A percentile compares a stretch with the other conserved stretches of the same genome.
Evolutionary conservation across 768 basidiomycete species (phyloP).

Genomic region (Pleurotus pulmonarius): DNA sequence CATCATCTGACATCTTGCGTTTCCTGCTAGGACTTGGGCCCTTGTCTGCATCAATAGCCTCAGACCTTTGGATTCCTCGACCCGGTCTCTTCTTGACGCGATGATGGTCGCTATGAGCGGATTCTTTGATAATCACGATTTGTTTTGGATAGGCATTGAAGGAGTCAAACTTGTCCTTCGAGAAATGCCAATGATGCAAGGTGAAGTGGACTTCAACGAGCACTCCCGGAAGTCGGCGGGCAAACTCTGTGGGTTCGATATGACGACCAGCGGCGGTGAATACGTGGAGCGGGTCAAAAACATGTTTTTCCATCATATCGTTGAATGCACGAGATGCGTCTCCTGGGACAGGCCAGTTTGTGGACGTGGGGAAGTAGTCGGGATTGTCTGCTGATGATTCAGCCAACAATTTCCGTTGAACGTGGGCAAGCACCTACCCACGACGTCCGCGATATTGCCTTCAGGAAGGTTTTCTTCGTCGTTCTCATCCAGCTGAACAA

Average conservation of each 20-base stretch:
- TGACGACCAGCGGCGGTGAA: background rate
- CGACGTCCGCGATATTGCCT: background rate
- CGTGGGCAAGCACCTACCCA: background rate
- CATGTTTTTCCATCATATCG: background rate
- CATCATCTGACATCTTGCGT: no score
- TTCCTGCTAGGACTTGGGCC: no score
- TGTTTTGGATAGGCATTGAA: no score
- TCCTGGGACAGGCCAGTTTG: background rate
- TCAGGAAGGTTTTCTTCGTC: background rate
- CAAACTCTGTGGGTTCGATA: background rate
- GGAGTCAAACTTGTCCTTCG: no score
- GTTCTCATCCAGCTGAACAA: background rate
- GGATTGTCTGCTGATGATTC: background rate
- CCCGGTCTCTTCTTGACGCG: no score
- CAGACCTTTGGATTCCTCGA: no score
- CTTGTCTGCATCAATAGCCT: no score
- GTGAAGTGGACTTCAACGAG: background rate
- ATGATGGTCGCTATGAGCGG: no score
- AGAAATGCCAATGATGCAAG: background rate
- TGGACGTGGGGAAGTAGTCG: background rate
- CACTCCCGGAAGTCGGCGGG: background rate
- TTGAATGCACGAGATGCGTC: background rate
- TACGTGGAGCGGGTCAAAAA: background rate
- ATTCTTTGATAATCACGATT: background rate
- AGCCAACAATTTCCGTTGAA: no score